phyloP scores from a whole-genome alignment of 1,139 yeast genomes.

The Taphrina wiesneri region DNA sequence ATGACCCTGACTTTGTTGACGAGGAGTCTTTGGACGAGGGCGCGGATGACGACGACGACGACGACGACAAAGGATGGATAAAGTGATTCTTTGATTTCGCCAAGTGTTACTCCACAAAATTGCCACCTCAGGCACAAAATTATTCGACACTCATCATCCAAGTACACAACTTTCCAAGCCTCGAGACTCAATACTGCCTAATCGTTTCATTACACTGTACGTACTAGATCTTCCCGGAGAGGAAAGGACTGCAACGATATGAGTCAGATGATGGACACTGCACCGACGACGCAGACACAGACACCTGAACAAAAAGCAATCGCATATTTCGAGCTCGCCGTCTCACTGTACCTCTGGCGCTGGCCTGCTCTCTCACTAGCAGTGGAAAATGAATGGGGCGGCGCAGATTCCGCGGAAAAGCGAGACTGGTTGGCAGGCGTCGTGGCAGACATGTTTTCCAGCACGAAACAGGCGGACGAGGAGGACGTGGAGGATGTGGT shows the following conservation, averaged over 20 bases:
- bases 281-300: background rate
- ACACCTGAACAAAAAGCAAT: constrained; percentile 13
- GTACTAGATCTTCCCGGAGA: too few relatives aligned
- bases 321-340: constrained; percentile 30
- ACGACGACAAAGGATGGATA: constrained; percentile 16
- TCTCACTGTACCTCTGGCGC: constrained; percentile 31
- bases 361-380: constrained; percentile 92
- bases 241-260: background rate
- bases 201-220: too few relatives aligned
- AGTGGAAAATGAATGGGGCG: constrained; percentile 98
- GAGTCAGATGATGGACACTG: background rate
- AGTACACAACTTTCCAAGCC: background rate
- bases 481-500: constrained; percentile 81
- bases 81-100: background rate
- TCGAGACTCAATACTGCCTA: too few relatives aligned
- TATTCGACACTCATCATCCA: background rate
- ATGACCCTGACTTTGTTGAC: too few relatives aligned
- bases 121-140: constrained; percentile 3
- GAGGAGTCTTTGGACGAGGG: background rate
- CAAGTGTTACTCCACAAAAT: background rate
- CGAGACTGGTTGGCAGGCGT: constrained; percentile 93
- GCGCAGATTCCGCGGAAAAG: constrained; percentile 82
- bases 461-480: constrained; percentile 51
- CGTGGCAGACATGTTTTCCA: constrained; percentile 64
- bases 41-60: constrained; percentile 4